Base-by-base conservation (phyloP, 2,329 filamentous ascomycete species). In the Mariannaea elegans region DNA sequence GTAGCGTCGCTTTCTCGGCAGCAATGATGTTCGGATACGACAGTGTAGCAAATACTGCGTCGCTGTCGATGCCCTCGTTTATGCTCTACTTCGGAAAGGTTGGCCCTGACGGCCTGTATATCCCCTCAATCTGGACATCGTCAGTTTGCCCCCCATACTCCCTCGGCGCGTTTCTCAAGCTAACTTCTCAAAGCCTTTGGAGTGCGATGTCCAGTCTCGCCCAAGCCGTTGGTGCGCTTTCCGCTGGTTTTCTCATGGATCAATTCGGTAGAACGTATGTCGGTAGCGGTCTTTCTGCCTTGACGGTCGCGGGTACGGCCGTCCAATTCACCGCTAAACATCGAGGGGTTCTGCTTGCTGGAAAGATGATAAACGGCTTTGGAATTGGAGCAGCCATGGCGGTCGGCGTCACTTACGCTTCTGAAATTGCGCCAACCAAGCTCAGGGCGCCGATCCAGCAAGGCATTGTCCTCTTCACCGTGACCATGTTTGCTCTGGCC, bases 21-120 rank as follows among this genome's bases (percentile, higher is more conserved):
- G 55, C 55, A 9, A 58, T 58, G 55, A 58, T 58, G 48, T 58
- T 48, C 13, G 55, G 55, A 24, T 58, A 58, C 23, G 55, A 58
- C 16, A 58, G 55, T 10, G 46, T 58, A 29, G 55, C 42, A 31
- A 58, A 58, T 14, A 47, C 41, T 4, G 55, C 55, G 12, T 58
- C 55, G 1, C 14, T 58, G 10, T 58, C 55, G 7, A 58, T 58
- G 55, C 55, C 55, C n/a, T 36, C 55, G 3, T 58, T 58, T 16
- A n/a, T 52, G 10, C 34, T 58, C 34, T 58, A 53, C 34, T 58
- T 58, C 13, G 55, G 55, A 14, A 18, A 29, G 7, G 23, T 52
- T 9, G 42, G 24, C n/a, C 50, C 50, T 12, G 42, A 46, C 4
- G 55, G 55, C 8, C 19, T 27, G 8, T 53, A 58, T 27, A 19